Conservation (phyloP, 2,329 filamentous ascomycete genomes). For the Polychaeton citri region DNA sequence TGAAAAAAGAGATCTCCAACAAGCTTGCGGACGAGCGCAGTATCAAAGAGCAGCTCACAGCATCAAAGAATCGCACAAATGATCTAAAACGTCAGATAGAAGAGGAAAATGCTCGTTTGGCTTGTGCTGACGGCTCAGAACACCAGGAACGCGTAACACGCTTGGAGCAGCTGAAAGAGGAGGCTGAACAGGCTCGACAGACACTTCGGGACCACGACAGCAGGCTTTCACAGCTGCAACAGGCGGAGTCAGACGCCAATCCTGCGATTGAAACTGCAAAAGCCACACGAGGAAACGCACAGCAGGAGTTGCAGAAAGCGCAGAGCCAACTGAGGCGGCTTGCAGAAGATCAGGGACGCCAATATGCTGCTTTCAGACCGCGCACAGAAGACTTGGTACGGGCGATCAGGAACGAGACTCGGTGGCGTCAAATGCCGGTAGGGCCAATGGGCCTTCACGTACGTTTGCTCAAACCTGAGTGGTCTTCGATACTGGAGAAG, state of each 20-base stretch:
- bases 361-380: conserved; percentile 50
- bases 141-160: conserved; percentile 48
- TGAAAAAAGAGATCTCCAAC: conserved; percentile 12
- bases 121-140: conserved; percentile 51
- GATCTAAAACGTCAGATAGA: conserved; percentile 33
- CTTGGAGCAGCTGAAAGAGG: conserved; percentile 34
- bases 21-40: conserved; percentile 46
- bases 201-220: conserved; percentile 29
- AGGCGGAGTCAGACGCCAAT: conserved; percentile 22
- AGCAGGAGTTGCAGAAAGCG: conserved; percentile 24
- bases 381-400: conserved; percentile 51
- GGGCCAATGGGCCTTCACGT: conserved; percentile 75
- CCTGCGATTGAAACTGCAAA: conserved; percentile 16
- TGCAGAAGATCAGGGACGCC: conserved; percentile 43
- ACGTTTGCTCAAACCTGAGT: conserved; percentile 62
- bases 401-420: conserved; percentile 54
- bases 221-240: conserved; percentile 22
- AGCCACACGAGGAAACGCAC: conserved; percentile 12
- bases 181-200: conserved; percentile 31
- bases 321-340: conserved; percentile 41
- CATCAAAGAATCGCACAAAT: conserved; percentile 31
- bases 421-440: conserved; percentile 60
- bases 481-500: conserved; percentile 71
- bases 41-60: conserved; percentile 46
- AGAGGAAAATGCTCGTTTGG: conserved; percentile 47